These are phyloP conservation scores for Coemansia erecta DNA, from an alignment of 192 early-diverging fungal species.

Conservation along the genomic window DNA sequence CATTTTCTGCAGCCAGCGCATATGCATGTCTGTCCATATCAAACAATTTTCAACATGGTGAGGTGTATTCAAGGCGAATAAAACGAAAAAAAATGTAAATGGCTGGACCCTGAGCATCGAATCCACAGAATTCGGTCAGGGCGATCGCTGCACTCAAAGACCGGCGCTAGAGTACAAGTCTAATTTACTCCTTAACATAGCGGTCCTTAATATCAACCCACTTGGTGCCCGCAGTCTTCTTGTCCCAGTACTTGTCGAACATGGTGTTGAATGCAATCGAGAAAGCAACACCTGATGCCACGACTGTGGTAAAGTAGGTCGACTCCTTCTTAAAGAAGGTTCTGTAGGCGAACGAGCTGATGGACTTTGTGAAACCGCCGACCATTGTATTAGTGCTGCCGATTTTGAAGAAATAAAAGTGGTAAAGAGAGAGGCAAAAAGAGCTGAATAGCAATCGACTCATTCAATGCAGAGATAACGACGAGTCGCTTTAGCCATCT, in stretches of 20 bases:
- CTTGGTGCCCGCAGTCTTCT: slow-evolving; percentile 49
- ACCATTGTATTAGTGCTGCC: slow-evolving; percentile 26
- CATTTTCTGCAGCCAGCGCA: background rate
- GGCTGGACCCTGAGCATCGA: background rate
- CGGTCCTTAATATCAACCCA: slow-evolving; percentile 52
- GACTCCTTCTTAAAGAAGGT: slow-evolving; percentile 55
- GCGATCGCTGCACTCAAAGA: background rate
- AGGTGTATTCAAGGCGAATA: too few species aligned
- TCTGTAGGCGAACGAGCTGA: slow-evolving; percentile 44
- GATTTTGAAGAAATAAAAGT: background rate
- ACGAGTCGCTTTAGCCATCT: too few species aligned
- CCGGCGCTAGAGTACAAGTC: too few species aligned
- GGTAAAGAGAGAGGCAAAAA: slow-evolving; percentile 2
- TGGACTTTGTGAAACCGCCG: slow-evolving; percentile 32
- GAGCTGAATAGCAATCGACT: slow-evolving; percentile 1
- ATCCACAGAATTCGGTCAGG: background rate
- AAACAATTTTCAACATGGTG: too few species aligned
- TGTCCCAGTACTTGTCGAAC: slow-evolving; percentile 51
- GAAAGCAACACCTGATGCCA: slow-evolving; percentile 36
- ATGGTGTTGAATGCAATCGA: slow-evolving; percentile 43
- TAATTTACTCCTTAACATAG: slow-evolving; percentile 29
- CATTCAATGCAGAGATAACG: background rate
- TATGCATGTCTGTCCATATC: too few species aligned
- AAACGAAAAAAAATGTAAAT: background rate
- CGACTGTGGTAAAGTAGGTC: slow-evolving; percentile 48